Base-by-base conservation (phyloP, 2,329 filamentous ascomycete genomes). In the Calonectria ilicicola region DNA sequence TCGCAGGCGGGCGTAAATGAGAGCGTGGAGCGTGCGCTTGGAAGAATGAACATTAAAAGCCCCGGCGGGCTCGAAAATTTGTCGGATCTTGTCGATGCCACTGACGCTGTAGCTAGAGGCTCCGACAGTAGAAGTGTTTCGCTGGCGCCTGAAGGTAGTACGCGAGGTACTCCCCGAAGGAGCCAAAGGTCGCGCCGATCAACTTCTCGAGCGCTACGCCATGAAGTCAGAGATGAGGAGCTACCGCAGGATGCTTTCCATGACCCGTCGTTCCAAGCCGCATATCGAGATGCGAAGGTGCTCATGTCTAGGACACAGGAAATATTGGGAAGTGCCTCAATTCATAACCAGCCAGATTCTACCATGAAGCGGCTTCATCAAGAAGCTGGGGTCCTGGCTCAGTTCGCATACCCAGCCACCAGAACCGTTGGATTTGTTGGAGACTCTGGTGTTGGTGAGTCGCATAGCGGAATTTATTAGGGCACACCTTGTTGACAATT, bases 361-460 rank as follows among this genome's bases (percentile, higher is more conserved):
- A 83, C 80, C 0, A 85, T 89, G 62, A 38, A 75, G 14, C 72
- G 74, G 15, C 82, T 88, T 2, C 75, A 83, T 65, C 47, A 74
- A 8, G 75, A 83, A 40, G 85, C 84, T 2, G 29, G 69, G 1
- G 69, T 76, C 0, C 72, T 89, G 26, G 80, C 82, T 1, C 32
- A 42, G 0, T 88, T 87, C 56, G 75, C 83, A 21, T 83, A 82
- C 29, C 84, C 84, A 0, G 80, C 84, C 0, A 84, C 81, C 2
- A 80, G 86, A 19, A 86, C 78, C 4, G 85, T 89, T 0, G 87
- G 86, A 0, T 84, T 89, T 46, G 85, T 89, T 0, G 87, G 87
- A 0, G 87, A 88, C 72, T 87, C 87, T 15, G 87, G 87, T 4
- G 85, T 84, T 40, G 85, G 85, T 86, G 75, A 75, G 82, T 70